These are phyloP conservation scores for Hymenoscyphus fraxineus DNA, from an alignment of 2,329 filamentous ascomycete species.

Conservation along the genomic window DNA sequence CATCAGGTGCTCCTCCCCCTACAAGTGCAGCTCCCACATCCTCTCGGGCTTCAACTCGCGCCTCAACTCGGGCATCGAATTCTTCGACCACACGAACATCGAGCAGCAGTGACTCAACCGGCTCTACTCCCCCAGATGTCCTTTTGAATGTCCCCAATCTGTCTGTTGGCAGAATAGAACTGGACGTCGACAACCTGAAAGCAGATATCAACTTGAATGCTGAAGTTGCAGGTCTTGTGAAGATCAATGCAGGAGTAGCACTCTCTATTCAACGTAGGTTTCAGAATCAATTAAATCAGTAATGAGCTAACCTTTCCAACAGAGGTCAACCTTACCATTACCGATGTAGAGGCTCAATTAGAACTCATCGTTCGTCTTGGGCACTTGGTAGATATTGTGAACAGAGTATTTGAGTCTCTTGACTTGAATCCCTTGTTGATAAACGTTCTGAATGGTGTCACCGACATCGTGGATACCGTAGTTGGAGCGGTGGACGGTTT, in stretches of 20 bases:
- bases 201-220: conserved; percentile 59
- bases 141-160: conserved; percentile 55
- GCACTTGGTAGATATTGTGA: conserved; percentile 58
- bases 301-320: neutral
- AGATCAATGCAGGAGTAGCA: conserved; percentile 46
- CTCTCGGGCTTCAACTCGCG: conserved; percentile 3
- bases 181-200: conserved; percentile 55
- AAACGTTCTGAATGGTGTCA: conserved; percentile 51
- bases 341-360: conserved; percentile 55
- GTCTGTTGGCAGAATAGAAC: conserved; percentile 55
- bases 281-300: neutral
- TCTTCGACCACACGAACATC: conserved; percentile 9
- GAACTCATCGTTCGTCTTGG: conserved; percentile 58
- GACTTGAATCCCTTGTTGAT: conserved; percentile 60
- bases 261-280: conserved; percentile 37
- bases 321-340: conserved; percentile 58
- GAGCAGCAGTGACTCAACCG: conserved; percentile 1
- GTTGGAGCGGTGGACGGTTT: conserved; percentile 56
- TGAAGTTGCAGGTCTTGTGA: conserved; percentile 55
- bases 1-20: conserved; percentile 26
- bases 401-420: conserved; percentile 54
- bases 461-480: conserved; percentile 48
- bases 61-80: conserved; percentile 1
- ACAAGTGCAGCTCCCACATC: conserved; percentile 9
- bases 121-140: conserved; percentile 49